phyloP scores from a whole-genome alignment of 2,329 filamentous ascomycete genomes.

The Pseudopithomyces maydicus region DNA sequence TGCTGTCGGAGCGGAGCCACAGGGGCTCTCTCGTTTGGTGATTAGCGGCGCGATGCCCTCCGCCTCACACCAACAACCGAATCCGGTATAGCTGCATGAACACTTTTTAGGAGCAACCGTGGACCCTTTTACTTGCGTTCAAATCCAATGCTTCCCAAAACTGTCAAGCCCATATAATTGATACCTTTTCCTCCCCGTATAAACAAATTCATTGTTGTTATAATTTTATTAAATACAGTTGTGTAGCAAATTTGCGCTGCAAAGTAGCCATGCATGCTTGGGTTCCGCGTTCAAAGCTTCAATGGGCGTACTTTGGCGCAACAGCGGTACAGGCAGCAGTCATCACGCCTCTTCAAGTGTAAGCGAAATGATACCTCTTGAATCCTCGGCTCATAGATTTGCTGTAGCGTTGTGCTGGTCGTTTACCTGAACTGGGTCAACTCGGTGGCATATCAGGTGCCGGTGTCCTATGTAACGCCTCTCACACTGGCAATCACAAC shows the following conservation, averaged over 20 bases:
- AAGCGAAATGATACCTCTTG: not conserved
- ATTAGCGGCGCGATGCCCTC: not conserved
- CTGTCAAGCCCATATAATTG: not conserved
- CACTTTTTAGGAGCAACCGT: not conserved
- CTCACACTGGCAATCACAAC: constrained; percentile 20
- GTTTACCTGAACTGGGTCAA: constrained; percentile 24
- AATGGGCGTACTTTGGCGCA: constrained; percentile 21
- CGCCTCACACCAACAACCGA: not conserved
- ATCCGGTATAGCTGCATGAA: not conserved
- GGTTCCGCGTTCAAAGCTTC: constrained; percentile 1
- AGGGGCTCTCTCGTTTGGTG: not conserved
- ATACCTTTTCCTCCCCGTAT: not conserved
- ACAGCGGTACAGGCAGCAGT: constrained; percentile 17
- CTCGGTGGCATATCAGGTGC: constrained; percentile 22
- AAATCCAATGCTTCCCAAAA: not conserved
- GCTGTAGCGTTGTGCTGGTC: constrained; percentile 15
- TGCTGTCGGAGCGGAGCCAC: too few relatives aligned
- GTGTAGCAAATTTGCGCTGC: too few relatives aligned
- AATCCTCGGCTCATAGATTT: not conserved
- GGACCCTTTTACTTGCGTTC: not conserved
- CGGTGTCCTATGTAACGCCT: constrained; percentile 20
- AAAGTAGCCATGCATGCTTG: not conserved
- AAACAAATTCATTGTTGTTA: too few relatives aligned
- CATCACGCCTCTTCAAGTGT: constrained; percentile 21
- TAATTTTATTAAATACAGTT: too few relatives aligned